These are phyloP conservation scores for Botrytis cinerea DNA, from an alignment of 2,329 filamentous ascomycete genomes.

Conservation along the genomic window DNA sequence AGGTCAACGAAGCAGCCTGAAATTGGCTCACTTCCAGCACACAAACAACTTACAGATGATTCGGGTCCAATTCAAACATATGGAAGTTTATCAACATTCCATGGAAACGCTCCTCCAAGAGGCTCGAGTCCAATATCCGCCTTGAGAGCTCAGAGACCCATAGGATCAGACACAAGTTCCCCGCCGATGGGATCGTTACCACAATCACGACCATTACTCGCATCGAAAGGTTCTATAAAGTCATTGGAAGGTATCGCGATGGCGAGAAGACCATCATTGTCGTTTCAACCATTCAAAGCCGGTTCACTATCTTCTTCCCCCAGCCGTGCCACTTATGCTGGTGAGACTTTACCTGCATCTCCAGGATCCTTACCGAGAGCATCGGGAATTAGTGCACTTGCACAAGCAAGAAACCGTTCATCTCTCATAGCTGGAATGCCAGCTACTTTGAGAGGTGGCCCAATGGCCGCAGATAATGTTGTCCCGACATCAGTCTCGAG, in stretches of 20 bases:
- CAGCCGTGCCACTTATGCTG: conserved; percentile 42
- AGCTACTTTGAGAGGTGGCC: conserved; percentile 67
- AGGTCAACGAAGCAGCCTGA: conserved; percentile 49
- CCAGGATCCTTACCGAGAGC: conserved; percentile 54
- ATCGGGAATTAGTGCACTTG: conserved; percentile 51
- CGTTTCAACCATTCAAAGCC: conserved; percentile 94
- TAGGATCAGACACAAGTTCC: conserved; percentile 62
- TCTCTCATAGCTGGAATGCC: conserved; percentile 77
- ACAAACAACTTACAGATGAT: conserved; percentile 51
- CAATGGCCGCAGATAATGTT: conserved; percentile 60
- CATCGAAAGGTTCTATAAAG: conserved; percentile 42
- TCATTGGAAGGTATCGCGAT: conserved; percentile 52
- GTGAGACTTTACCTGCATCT: conserved; percentile 51
- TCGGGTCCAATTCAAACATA: conserved; percentile 76
- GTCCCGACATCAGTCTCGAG: conserved; percentile 67
- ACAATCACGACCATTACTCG: conserved; percentile 37
- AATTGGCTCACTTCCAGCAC: conserved; percentile 73
- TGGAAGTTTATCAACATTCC: conserved; percentile 86
- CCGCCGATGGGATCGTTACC: conserved; percentile 56
- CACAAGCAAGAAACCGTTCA: conserved; percentile 66
- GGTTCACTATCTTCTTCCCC: conserved; percentile 92
- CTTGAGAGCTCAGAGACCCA: conserved; percentile 66
- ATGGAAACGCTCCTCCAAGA: conserved; percentile 74
- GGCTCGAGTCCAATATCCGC: conserved; percentile 86
- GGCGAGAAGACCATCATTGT: conserved; percentile 76